Evolutionary conservation across 2,329 filamentous ascomycete species (phyloP).

Genomic region (Pseudocercospora fuligena): DNA sequence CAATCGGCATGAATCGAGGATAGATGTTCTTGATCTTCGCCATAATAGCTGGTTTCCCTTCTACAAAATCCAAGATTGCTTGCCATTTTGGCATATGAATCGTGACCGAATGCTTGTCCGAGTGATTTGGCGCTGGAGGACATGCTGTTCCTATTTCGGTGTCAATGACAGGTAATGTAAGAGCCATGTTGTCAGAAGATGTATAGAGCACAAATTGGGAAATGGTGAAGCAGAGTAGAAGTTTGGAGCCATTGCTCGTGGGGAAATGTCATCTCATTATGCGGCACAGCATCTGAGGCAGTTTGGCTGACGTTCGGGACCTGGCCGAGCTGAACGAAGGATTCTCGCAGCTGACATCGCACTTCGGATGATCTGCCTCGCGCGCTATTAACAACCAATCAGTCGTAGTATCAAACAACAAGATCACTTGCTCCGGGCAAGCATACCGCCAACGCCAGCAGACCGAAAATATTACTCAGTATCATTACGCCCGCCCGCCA

Average conservation of each 20-base stretch:
- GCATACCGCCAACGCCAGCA: not conserved
- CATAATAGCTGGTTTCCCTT: slow-evolving; percentile 1
- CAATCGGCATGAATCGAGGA: slow-evolving; percentile 8
- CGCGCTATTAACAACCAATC: not conserved
- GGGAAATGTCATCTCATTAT: not conserved
- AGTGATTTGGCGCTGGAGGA: slow-evolving; percentile 8
- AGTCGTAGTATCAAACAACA: not conserved
- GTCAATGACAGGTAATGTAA: not conserved
- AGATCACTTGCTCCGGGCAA: not conserved
- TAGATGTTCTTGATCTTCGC: slow-evolving; percentile 7
- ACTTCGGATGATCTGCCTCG: too few species aligned
- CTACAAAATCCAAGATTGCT: slow-evolving; percentile 4
- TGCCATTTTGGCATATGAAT: slow-evolving; percentile 12
- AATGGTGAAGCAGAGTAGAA: not conserved
- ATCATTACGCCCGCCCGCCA: not conserved
- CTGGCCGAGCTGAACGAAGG: not conserved
- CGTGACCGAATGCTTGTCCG: slow-evolving; percentile 2
- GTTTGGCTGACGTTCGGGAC: not conserved
- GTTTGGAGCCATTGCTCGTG: not conserved
- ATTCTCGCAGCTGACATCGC: not conserved
- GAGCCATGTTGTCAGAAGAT: not conserved
- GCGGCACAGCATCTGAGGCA: too few species aligned
- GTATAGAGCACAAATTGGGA: not conserved
- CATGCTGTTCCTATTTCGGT: not conserved
- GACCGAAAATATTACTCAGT: not conserved